Percentiles rank a stretch among this genome's conserved stretches.
Conservation (phyloP, 805 yeast genomes). For the Lipomyces yamadae region DNA sequence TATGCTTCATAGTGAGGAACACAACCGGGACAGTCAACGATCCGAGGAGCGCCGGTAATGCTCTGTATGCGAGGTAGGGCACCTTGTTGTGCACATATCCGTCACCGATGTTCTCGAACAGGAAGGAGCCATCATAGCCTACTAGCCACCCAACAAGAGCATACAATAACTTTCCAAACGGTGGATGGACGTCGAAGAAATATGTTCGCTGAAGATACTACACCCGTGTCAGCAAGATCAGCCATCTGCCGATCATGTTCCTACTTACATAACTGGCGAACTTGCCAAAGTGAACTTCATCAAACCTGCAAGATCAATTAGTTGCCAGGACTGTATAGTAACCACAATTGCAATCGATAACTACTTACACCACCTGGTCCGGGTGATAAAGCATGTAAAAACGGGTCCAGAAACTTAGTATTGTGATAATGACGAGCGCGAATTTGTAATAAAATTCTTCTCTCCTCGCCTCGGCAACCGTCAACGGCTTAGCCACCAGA, state of each 20-base stretch:
- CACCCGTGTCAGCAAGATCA: constrained; percentile 39
- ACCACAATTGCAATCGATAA: background rate
- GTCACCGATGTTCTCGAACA: constrained; percentile 88
- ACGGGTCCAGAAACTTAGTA: constrained; percentile 71
- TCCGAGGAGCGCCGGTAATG: constrained; percentile 80
- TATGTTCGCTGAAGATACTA: constrained; percentile 85
- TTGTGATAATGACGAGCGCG: constrained; percentile 69
- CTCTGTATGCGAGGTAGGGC: constrained; percentile 84
- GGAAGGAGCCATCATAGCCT: constrained; percentile 91
- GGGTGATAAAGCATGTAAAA: constrained; percentile 75
- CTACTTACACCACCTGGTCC: constrained; percentile 62
- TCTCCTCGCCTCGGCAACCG: constrained; percentile 11
- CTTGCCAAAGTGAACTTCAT: constrained; percentile 57
- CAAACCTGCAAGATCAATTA: constrained; percentile 41
- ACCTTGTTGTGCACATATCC: constrained; percentile 76
- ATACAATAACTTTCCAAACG: constrained; percentile 90
- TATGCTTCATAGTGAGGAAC: constrained; percentile 82
- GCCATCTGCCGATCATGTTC: background rate
- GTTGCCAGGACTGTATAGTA: background rate
- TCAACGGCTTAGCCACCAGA: background rate
- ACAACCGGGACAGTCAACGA: constrained; percentile 80
- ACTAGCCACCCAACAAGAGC: constrained; percentile 87
- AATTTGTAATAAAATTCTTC: constrained; percentile 46
- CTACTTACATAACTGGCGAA: constrained; percentile 47
- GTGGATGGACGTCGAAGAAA: constrained; percentile 97